A percentile compares a stretch with the other conserved stretches of the same genome.
Conservation (phyloP, 2,329 filamentous ascomycete species). For the Penicillium sp. region DNA sequence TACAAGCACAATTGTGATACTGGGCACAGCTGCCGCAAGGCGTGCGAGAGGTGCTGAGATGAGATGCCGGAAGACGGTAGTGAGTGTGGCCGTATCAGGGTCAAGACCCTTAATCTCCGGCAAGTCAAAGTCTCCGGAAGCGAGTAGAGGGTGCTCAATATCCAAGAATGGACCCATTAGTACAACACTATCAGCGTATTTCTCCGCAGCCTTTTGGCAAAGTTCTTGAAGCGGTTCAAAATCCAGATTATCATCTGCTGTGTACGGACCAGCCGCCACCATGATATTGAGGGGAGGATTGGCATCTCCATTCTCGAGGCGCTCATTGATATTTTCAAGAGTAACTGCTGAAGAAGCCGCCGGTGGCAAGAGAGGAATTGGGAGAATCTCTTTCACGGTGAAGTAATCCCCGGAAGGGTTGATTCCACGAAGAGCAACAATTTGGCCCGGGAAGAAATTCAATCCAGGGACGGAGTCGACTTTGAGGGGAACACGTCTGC, state of each 20-base stretch:
- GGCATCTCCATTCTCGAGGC: conserved; percentile 66
- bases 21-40: conserved; percentile 72
- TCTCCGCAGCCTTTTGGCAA: conserved; percentile 75
- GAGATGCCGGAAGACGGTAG: conserved; percentile 80
- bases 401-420: conserved; percentile 88
- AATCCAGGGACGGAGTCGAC: conserved; percentile 70
- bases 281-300: conserved; percentile 75
- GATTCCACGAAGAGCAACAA: conserved; percentile 82
- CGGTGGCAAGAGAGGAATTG: conserved; percentile 73
- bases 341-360: conserved; percentile 71
- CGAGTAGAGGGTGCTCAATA: conserved; percentile 84
- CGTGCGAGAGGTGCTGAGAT: conserved; percentile 74
- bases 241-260: conserved; percentile 86
- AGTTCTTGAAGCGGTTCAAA: conserved; percentile 85
- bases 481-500: conserved; percentile 78
- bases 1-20: conserved; percentile 78
- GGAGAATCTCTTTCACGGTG: conserved; percentile 74
- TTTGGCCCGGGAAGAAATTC: conserved; percentile 92
- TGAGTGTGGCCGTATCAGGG: conserved; percentile 77
- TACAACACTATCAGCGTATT: conserved; percentile 76
- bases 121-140: conserved; percentile 77
- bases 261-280: conserved; percentile 85
- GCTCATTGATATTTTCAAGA: conserved; percentile 70
- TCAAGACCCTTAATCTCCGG: conserved; percentile 70
- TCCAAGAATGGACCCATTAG: conserved; percentile 89